Conservation (phyloP, 2,329 filamentous ascomycete species). For the Scopulariopsis brevicaulis region DNA sequence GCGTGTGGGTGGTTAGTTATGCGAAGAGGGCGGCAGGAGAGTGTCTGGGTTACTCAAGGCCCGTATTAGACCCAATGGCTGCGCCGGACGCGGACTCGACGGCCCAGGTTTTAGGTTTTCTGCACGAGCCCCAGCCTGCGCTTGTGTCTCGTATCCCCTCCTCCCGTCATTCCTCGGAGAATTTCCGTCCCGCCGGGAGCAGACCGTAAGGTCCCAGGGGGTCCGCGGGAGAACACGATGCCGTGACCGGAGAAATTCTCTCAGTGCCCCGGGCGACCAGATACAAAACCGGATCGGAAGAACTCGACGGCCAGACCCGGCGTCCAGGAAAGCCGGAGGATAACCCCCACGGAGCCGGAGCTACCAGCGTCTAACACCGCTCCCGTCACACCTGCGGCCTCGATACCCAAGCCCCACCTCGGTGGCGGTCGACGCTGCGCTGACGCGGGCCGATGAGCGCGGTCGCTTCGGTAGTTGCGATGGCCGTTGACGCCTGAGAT, state of each 20-base stretch:
- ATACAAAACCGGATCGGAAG: background rate
- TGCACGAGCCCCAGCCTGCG: background rate
- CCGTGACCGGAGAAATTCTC: background rate
- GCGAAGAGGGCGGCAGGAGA: background rate
- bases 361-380: background rate
- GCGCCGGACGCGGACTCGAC: background rate
- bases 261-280: background rate
- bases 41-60: background rate
- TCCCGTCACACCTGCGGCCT: background rate
- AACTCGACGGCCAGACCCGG: background rate
- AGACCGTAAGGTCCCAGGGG: background rate
- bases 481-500: background rate
- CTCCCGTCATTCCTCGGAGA: background rate
- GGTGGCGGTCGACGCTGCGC: background rate
- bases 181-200: slow-evolving; percentile 2
- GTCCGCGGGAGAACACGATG: background rate
- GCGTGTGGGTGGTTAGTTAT: background rate
- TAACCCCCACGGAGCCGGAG: background rate
- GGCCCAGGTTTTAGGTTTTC: background rate
- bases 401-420: background rate
- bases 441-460: background rate
- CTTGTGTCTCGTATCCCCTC: background rate
- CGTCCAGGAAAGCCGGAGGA: background rate
- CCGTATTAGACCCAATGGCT: background rate
- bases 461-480: background rate